Evolutionary conservation across 2,329 filamentous ascomycete genomes (phyloP), one percentile per base, ranked within the genome.

Genomic region (Cucurbitaria berberidis): DNA sequence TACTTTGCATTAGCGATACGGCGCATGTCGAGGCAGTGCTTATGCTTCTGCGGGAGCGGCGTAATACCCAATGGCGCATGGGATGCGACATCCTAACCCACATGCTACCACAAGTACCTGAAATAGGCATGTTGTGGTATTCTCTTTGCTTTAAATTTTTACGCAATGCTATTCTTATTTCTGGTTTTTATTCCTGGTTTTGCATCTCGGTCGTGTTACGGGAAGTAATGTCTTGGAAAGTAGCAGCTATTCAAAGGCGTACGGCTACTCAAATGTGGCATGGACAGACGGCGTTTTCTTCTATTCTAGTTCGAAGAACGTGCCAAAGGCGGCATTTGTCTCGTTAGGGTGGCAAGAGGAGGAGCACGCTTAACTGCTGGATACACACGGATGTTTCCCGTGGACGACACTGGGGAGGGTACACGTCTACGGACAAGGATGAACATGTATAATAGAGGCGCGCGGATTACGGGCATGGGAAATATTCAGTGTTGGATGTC

Each of bases 1-100:
- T 42, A n/a, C 56, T 34, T 52, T 60, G 67, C 64, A 68, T 69
- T 51, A 67, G 64, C 64, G 62, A 66, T 21, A 62, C 47, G 65
- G 67, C 44, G 41, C 26, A 40, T 15, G 38, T 26, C 21, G 19
- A 26, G 19, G 18, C 13, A 5, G 7, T 24, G 39, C 11, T 16
- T 41, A 11, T 16, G n/a, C 41, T 40, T 42, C 30, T 24, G n/a
- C 21, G 21, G 21, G n/a, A 36, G 18, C 30, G 19, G 19, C 16
- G 7, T 30, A 29, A 22, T 24, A 39, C 29, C 32, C 30, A 36
- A 30, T 32, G 29, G 30, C 30, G 32, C 19, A 18, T 16, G 8
- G 22, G 32, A 21, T 26, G 21, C 48, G 43, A 36, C n/a, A 18
- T 38, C 40, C 22, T 7, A 35, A 45, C 30, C 41, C 40, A 34